These are phyloP conservation scores for Schizopora paradoxa DNA, from an alignment of 1,284 basidiomycete species.

Conservation along the genomic window DNA sequence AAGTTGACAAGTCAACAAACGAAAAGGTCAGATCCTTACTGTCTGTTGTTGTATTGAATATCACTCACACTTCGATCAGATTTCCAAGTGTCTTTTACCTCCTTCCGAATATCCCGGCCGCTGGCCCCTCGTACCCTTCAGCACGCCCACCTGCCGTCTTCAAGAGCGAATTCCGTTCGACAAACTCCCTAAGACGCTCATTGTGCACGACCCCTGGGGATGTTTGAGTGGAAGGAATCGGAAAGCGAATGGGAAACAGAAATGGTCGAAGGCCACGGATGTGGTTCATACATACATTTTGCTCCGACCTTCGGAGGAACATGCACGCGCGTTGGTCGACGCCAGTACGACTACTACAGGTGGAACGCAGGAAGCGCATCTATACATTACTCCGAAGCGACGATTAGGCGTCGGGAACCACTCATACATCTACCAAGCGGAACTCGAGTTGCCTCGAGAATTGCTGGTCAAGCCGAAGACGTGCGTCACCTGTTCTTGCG, in stretches of 20 bases:
- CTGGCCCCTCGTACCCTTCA: slow-evolving; percentile 32
- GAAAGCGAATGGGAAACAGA: too few species aligned
- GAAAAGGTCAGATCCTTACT: slow-evolving; percentile 1
- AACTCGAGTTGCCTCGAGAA: slow-evolving; percentile 24
- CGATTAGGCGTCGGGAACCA: slow-evolving; percentile 23
- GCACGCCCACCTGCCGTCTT: slow-evolving; percentile 15
- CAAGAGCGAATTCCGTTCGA: slow-evolving; percentile 20
- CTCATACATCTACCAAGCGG: slow-evolving; percentile 24
- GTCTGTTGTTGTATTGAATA: background rate
- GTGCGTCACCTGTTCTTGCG: slow-evolving; percentile 16
- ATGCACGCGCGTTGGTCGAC: too few species aligned
- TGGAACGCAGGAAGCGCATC: slow-evolving; percentile 22
- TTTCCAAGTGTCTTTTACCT: slow-evolving; percentile 24
- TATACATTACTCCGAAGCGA: slow-evolving; percentile 22
- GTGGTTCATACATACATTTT: slow-evolving; percentile 18
- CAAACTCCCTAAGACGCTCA: slow-evolving; percentile 24
- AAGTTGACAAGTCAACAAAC: slow-evolving; percentile 5
- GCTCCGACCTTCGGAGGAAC: slow-evolving; percentile 14
- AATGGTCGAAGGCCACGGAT: slow-evolving; percentile 14
- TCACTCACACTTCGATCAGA: slow-evolving; percentile 8
- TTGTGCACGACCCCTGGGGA: slow-evolving; percentile 25
- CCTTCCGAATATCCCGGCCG: slow-evolving; percentile 30
- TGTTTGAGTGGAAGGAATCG: too few species aligned
- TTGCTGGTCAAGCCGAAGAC: slow-evolving; percentile 18
- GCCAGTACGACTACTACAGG: slow-evolving; percentile 2